Evolutionary conservation across 139 green algal species (phyloP), one percentile per base, ranked within the genome.

Genomic region (Eudorina sp.): DNA sequence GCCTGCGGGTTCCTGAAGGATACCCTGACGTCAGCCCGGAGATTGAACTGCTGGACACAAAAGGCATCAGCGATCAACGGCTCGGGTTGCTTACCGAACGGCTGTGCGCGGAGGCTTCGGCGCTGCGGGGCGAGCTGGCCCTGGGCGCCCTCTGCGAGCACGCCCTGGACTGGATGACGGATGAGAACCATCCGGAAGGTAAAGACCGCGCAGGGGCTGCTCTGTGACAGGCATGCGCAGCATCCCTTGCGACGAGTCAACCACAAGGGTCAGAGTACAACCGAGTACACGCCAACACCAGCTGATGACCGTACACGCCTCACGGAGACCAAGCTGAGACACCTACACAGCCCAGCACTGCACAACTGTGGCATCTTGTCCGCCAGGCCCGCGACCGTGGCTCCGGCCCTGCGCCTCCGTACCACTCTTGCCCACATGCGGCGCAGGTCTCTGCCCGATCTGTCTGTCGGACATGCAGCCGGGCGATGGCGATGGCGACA

Each of bases 131-230:
- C 19, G 72, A 90, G 6, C 53, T 76, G 23, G 75, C 36, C 14
- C 58, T 85, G 41, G 75, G 60, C 1, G 40, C 31, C 29, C 46
- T 90, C 6, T 84, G 58, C 36, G 85, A 86, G 31, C 25, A 45
- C 16, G 85, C 85, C 4, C 76, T 84, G 21, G 53, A 89, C 25
- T 69, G 29, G 40, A 46, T 79, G 11, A 89, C 85, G 19, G 58
- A 70, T 18, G 23, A 89, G 40, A 89, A 84, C 75, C 55, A 48
- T 11, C 85, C 73, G 0, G 73, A 89, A 69, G 73, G 73, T 83
- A 70, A 43, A 13, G 48, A 13, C 48, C 48, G 40, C 16, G 66
- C 18, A 34, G 27, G 27, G 62, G 23, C 62, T 72, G 58, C 18
- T 11, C 19, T 11, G 58, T 69, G 58, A 13, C 14, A 25, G 51